Conservation (phyloP, 768 basidiomycete genomes). For the Tylopilus plumbeoviolaceoides region DNA sequence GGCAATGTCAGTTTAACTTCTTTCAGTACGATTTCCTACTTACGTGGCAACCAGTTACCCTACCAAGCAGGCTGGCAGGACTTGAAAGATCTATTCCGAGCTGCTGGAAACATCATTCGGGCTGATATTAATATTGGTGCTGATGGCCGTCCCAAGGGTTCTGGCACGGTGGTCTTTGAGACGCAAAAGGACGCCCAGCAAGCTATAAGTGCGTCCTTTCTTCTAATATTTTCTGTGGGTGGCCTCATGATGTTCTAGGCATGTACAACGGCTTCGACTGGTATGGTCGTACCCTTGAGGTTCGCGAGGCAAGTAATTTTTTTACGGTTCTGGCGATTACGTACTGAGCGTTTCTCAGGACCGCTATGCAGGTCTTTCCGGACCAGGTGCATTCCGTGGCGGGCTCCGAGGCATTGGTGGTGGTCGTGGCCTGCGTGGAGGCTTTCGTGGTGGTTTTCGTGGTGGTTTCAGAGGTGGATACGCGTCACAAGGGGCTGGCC, state of each 20-base stretch:
- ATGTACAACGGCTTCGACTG: slow-evolving; percentile 99
- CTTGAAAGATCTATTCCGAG: slow-evolving; percentile 93
- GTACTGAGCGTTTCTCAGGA: slow-evolving; percentile 46
- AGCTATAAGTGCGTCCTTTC: slow-evolving; percentile 73
- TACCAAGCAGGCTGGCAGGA: slow-evolving; percentile 99
- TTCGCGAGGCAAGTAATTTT: slow-evolving; percentile 69
- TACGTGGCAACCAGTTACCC: slow-evolving; percentile 56
- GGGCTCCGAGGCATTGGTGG: slow-evolving; percentile 55
- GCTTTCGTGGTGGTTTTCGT: slow-evolving; percentile 39
- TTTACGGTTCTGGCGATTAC: neutral
- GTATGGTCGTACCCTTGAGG: slow-evolving; percentile 94
- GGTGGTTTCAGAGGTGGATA: slow-evolving; percentile 53
- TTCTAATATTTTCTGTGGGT: neutral
- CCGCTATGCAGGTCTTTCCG: slow-evolving; percentile 82
- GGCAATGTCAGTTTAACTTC: slow-evolving; percentile 64
- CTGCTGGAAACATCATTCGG: slow-evolving; percentile 91
- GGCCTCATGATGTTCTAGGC: slow-evolving; percentile 39
- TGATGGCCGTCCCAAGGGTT: slow-evolving; percentile 92
- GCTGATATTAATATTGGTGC: slow-evolving; percentile 94
- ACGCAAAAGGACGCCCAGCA: slow-evolving; percentile 85
- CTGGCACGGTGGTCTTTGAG: slow-evolving; percentile 96
- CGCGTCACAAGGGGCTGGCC: slow-evolving; percentile 43
- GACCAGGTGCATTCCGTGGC: slow-evolving; percentile 54
- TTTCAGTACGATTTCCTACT: neutral
- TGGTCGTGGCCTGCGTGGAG: slow-evolving; percentile 26